Conservation (phyloP, 2,329 filamentous ascomycete species). For the Metarhizium rileyi region DNA sequence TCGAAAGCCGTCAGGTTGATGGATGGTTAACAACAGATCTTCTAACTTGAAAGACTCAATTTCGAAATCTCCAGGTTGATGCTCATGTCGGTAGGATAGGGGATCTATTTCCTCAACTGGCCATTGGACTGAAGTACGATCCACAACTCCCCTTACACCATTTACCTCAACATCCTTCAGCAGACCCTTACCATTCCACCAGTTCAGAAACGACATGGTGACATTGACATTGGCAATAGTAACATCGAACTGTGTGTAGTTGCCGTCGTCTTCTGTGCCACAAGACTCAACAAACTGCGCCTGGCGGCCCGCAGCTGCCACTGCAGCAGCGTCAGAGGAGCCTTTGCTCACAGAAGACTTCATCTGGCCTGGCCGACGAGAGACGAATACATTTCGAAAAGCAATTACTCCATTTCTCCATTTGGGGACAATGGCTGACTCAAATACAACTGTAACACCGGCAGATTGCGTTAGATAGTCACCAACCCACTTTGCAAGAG, state of each 20-base stretch:
- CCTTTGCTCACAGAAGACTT: constrained; percentile 84
- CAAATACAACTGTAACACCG: constrained; percentile 88
- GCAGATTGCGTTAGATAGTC: constrained; percentile 93
- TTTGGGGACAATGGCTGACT: constrained; percentile 92
- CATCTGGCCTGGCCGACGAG: constrained; percentile 73
- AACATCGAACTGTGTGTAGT: constrained; percentile 95
- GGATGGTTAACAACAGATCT: constrained; percentile 81
- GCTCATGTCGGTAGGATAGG: constrained; percentile 76
- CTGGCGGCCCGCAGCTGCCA: constrained; percentile 63
- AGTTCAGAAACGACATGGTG: constrained; percentile 93
- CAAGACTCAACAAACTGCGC: constrained; percentile 22
- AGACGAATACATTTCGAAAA: constrained; percentile 94
- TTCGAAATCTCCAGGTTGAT: constrained; percentile 89
- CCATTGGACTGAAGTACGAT: constrained; percentile 76
- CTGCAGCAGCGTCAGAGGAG: constrained; percentile 77
- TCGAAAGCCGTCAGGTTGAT: constrained; percentile 84
- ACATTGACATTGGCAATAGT: constrained; percentile 94
- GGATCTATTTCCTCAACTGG: constrained; percentile 59
- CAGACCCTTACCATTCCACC: constrained; percentile 94
- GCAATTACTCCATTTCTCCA: constrained; percentile 94
- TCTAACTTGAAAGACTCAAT: constrained; percentile 95
- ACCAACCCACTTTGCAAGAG: constrained; percentile 82
- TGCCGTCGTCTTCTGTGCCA: constrained; percentile 65
- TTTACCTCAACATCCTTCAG: constrained; percentile 89
- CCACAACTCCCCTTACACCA: constrained; percentile 84